These are phyloP conservation scores for Santalum album DNA, from an alignment of 164 flowering plant species.

Conservation along the genomic window DNA sequence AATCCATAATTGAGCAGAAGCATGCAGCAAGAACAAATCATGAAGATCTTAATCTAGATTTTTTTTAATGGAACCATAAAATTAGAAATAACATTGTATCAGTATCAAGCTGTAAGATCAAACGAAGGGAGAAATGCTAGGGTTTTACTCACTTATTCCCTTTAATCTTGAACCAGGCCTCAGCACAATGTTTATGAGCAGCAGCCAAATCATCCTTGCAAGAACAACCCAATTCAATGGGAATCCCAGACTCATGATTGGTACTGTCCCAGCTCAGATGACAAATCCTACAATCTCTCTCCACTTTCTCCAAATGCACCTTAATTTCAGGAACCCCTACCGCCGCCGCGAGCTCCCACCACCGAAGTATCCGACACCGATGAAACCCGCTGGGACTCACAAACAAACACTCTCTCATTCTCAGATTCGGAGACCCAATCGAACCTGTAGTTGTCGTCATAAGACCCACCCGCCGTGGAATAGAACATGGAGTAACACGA, in stretches of 20 bases:
- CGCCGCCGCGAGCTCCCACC: too few species aligned
- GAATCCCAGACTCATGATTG: conserved; percentile 48
- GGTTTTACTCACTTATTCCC: conserved; percentile 94
- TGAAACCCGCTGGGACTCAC: conserved; percentile 28
- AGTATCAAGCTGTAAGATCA: too few species aligned
- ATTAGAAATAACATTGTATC: too few species aligned
- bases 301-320: conserved; percentile 45
- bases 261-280: conserved; percentile 62
- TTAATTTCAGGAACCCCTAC: too few species aligned
- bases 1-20: too few species aligned
- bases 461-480: conserved; percentile 51
- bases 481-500: conserved; percentile 49
- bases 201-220: conserved; percentile 91
- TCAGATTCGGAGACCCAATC: too few species aligned
- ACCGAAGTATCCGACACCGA: conserved; percentile 45
- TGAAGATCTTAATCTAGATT: too few species aligned
- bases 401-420: conserved; percentile 22
- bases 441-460: conserved; percentile 36
- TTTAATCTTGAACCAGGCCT: conserved; percentile 88
- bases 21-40: too few species aligned
- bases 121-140: too few species aligned
- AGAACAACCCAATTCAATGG: conserved; percentile 83
- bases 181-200: conserved; percentile 85
- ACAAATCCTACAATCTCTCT: conserved; percentile 84
- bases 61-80: too few species aligned